phyloP scores from a whole-genome alignment of 768 basidiomycete species.

The Suillus placidus region DNA sequence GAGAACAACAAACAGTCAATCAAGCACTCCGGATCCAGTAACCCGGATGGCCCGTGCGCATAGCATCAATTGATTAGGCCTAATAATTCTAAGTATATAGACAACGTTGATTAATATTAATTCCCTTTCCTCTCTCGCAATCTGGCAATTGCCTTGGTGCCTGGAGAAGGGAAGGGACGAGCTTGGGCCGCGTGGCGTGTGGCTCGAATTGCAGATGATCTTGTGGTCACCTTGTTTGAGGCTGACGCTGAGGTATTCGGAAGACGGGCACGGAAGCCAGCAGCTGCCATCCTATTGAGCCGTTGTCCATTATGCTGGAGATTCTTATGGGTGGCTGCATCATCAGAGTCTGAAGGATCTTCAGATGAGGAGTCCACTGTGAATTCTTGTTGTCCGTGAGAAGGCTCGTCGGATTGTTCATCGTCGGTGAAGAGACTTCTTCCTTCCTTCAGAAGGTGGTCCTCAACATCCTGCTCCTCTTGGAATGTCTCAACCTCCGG shows the following conservation, averaged over 20 bases:
- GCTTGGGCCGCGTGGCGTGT: neutral
- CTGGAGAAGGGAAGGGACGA: neutral
- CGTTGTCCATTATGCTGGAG: conserved; percentile 19
- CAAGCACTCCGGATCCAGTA: conserved; percentile 6
- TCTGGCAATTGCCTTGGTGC: neutral
- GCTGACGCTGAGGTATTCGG: neutral
- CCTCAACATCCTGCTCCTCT: conserved; percentile 29
- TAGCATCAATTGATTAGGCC: neutral
- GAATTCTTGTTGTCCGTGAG: conserved; percentile 1
- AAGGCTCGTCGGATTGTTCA: neutral
- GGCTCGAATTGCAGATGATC: neutral
- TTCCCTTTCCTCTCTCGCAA: neutral
- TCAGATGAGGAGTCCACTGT: conserved; percentile 1
- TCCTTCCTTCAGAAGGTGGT: conserved; percentile 18
- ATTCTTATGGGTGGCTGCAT: conserved; percentile 27
- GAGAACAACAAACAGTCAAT: conserved; percentile 1
- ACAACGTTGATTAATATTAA: neutral
- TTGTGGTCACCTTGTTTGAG: neutral
- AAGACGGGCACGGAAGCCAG: conserved; percentile 1
- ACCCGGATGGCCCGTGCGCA: conserved; percentile 22
- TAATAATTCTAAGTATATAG: neutral
- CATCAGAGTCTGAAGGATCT: conserved; percentile 31
- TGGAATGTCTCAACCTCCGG: conserved; percentile 15
- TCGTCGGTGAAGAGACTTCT: neutral
- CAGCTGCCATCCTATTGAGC: conserved; percentile 20